Conservation (phyloP, 345 rosid genomes). For the Cardamine occulta region DNA sequence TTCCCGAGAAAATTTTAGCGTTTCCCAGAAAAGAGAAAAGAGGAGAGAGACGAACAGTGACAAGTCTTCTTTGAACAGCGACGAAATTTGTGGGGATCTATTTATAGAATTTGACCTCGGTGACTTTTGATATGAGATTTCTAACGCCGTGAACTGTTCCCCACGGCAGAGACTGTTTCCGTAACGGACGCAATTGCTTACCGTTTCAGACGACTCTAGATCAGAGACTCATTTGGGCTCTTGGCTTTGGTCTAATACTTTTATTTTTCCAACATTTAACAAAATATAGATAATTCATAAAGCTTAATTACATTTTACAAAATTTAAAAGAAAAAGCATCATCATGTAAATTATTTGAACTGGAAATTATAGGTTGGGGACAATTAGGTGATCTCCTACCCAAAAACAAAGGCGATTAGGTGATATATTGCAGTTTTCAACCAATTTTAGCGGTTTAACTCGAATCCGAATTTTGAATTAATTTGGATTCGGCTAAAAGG, state of each 20-base stretch:
- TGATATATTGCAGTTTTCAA: no score
- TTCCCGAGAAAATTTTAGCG: slow-evolving; percentile 12
- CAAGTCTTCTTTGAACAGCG: slow-evolving; percentile 41
- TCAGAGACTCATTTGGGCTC: background rate
- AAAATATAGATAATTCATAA: background rate
- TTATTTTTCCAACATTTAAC: background rate
- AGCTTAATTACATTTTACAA: background rate
- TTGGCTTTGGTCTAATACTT: background rate
- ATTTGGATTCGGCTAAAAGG: no score
- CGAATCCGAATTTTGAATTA: no score
- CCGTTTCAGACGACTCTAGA: slow-evolving; percentile 21
- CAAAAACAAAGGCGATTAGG: no score
- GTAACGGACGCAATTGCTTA: slow-evolving; percentile 32
- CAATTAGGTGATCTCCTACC: background rate
- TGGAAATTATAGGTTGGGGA: background rate
- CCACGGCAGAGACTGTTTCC: slow-evolving; percentile 28
- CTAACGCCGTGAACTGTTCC: slow-evolving; percentile 39
- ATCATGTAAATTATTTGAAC: background rate
- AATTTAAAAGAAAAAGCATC: background rate
- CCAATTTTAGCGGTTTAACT: no score
- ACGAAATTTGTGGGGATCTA: slow-evolving; percentile 8
- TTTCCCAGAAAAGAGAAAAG: background rate
- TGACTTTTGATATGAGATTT: slow-evolving; percentile 20
- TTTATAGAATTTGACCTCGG: slow-evolving; percentile 27
- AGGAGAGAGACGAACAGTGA: slow-evolving; percentile 21